Evolutionary conservation across 441 rosid species (phyloP), one percentile per base, ranked within the genome.

Genomic region (Breynia disticha): DNA sequence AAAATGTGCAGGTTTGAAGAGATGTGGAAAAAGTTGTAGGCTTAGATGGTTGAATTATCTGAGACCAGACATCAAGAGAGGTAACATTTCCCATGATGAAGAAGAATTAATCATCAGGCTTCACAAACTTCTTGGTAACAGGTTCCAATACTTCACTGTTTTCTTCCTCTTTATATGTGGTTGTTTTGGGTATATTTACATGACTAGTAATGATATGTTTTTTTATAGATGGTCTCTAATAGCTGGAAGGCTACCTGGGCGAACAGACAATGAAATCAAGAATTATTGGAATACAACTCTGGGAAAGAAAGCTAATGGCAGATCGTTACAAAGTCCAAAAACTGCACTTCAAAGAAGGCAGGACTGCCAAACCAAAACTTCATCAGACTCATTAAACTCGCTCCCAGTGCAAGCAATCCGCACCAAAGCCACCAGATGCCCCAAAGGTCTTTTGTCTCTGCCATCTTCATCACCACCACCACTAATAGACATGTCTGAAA

Each of bases 231-330:
- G 96, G 96, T 75, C 95, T 19, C 46, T 88, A 48, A 83, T 88
- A 57, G 96, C 96, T 48, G 95, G 96, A 61, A 83, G 96, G 72
- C 70, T 88, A 62, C 96, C 95, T 4, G 96, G 96, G 55, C 82
- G 91, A 62, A 79, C 91, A 2, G 96, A 85, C 56, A 76, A 83
- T 68, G 95, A 88, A 76, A 81, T 88, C 48, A 85, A 70, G 70
- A 85, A 79, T 43, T 84, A 81, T 59, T 88, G 96, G 96, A 86
- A 88, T 60, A 78, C 89, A 12, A 53, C 79, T 60, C 71, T 65
- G 68, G 61, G 63, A 63, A 60, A 78, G 63, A 65, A 85, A 81
- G 67, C 83, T 67, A 22, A 7, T 68, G 37, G 63, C 53, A 57
- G 44, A 32, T 19, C 66, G 19, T 69, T 2, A 3, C 19, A 0